phyloP scores from a whole-genome alignment of 1,139 yeast species.

The Kodamaea fungicola region DNA sequence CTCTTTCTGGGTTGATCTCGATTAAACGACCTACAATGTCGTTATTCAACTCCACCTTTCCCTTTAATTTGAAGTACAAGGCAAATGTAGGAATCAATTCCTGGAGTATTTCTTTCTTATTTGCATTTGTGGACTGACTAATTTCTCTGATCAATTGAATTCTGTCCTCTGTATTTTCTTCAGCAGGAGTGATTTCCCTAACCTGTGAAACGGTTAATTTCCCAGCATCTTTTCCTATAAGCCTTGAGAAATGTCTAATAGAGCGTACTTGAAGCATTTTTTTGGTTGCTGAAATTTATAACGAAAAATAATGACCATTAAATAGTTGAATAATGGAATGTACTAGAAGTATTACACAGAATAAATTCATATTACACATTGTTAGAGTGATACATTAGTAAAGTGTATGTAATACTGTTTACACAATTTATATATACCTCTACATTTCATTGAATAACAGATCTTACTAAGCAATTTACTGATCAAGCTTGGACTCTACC shows the following conservation, averaged over 20 bases:
- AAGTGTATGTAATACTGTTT: no score
- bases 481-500: constrained; percentile 34
- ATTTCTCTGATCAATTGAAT: constrained; percentile 11
- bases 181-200: constrained; percentile 4
- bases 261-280: not conserved
- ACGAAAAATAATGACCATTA: no score
- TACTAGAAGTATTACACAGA: no score
- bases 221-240: constrained; percentile 9
- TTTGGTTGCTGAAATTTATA: no score
- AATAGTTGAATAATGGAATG: no score
- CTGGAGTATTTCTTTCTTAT: constrained; percentile 11
- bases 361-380: no score
- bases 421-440: no score
- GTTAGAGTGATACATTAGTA: no score
- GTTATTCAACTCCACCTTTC: constrained; percentile 11
- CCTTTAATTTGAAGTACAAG: constrained; percentile 24
- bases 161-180: constrained; percentile 5
- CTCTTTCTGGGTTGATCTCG: constrained; percentile 40
- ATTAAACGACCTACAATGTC: constrained; percentile 20
- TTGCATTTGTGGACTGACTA: constrained; percentile 7
- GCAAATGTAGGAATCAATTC: constrained; percentile 30
- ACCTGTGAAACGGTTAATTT: constrained; percentile 9
- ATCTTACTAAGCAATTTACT: not conserved
- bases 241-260: constrained; percentile 5
- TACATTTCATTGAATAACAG: no score